Evolutionary conservation across 306 rosid species (phyloP).

Genomic region (Quercus parvula): DNA sequence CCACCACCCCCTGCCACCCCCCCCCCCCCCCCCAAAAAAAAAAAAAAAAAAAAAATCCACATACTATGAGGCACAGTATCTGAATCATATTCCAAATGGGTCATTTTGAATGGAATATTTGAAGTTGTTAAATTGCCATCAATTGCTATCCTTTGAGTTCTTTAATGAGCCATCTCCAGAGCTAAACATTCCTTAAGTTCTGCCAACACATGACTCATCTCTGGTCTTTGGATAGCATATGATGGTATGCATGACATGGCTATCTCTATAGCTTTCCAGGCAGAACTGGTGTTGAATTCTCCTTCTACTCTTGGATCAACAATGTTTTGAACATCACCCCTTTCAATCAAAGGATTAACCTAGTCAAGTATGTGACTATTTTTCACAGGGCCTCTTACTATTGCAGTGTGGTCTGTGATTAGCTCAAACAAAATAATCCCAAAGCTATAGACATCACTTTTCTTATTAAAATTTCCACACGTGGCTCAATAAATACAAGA

Average conservation of each 20-base stretch:
- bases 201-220: conserved; percentile 19
- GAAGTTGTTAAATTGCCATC: background rate
- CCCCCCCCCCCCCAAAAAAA: too few relatives aligned
- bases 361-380: background rate
- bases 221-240: conserved; percentile 22
- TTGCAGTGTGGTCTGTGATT: conserved; percentile 10
- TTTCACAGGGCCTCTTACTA: background rate
- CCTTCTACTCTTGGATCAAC: conserved; percentile 16
- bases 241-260: conserved; percentile 14
- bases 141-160: background rate
- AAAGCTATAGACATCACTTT: conserved; percentile 22
- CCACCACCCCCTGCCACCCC: too few relatives aligned
- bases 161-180: background rate
- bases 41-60: background rate
- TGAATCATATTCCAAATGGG: background rate
- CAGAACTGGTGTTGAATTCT: conserved; percentile 12
- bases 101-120: background rate
- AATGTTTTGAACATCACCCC: conserved; percentile 3
- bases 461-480: too few relatives aligned
- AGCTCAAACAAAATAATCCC: conserved; percentile 28
- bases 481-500: too few relatives aligned
- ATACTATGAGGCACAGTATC: background rate
- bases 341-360: conserved; percentile 5
- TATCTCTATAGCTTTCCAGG: conserved; percentile 22
- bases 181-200: conserved; percentile 27